Base-by-base conservation (phyloP, 306 rosid genomes). In the Cicer arietinum region DNA sequence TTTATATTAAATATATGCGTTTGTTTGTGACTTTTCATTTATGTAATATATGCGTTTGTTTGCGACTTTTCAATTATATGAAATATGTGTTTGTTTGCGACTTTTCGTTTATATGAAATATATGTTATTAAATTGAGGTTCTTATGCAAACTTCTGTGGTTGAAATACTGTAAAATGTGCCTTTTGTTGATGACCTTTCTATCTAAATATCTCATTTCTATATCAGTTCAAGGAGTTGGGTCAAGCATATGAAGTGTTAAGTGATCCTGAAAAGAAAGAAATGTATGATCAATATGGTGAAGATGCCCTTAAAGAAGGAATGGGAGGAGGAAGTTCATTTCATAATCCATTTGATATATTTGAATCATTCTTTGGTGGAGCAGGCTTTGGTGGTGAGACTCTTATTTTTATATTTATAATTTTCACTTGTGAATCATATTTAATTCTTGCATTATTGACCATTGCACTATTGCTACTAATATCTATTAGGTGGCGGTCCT, bases 231-330 rank as follows among this genome's bases (percentile, higher is more conserved):
- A 90, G 90, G 93, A 88, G 80, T 69, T 89, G 80, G 85, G 84
- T 61, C 96, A 90, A 75, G 91, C 96, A 20, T 90, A 90, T 87
- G 96, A 90, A 65, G 93, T 89, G 77, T 88, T 90, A 60, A 84
- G 85, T 59, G 89, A 90, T 85, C 84, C 93, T 16, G 91, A 88
- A 67, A 90, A 89, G 81, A 87, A 86, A 75, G 91, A 88, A 71
- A 30, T 87, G 64, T 90, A 90, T 84, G 96, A 90, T 54, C 86
- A 87, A 56, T 90, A 89, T 70, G 96, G 93, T 60, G 96, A 90
- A 87, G 96, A 89, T 35, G 96, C 90, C 79, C 89, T 90, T 63
- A 88, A 89, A 69, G 96, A 90, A 13, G 96, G 96, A 69, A 85
- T 83, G 83, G 91, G 90, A 9, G 91, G 90, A 67, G 91, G 91